phyloP scores from a whole-genome alignment of 2,329 filamentous ascomycete species.

The Pyrenochaeta sp. region DNA sequence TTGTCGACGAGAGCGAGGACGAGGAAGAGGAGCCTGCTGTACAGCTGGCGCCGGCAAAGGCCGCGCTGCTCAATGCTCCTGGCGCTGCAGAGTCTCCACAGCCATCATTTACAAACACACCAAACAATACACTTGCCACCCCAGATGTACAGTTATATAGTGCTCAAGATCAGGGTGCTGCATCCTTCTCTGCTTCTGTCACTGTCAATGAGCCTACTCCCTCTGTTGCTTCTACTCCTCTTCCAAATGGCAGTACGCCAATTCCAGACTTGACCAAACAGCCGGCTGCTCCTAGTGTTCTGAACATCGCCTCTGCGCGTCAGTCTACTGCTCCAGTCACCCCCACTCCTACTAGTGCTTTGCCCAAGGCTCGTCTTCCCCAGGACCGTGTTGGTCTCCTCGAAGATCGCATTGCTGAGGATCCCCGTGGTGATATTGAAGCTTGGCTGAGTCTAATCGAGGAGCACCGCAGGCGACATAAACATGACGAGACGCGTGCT shows the following conservation, averaged over 20 bases:
- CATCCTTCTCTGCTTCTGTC: slow-evolving; percentile 48
- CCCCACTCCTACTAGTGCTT: slow-evolving; percentile 36
- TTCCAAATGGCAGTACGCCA: slow-evolving; percentile 47
- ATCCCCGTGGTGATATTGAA: slow-evolving; percentile 89
- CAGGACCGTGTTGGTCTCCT: slow-evolving; percentile 80
- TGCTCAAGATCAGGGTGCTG: slow-evolving; percentile 60
- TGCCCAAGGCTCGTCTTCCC: slow-evolving; percentile 64
- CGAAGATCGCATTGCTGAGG: slow-evolving; percentile 90
- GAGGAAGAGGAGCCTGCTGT: slow-evolving; percentile 59
- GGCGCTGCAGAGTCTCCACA: slow-evolving; percentile 59
- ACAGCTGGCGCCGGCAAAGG: slow-evolving; percentile 57
- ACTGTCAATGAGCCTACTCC: slow-evolving; percentile 54
- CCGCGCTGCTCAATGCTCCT: slow-evolving; percentile 58
- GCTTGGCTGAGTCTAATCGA: slow-evolving; percentile 89
- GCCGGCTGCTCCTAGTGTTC: slow-evolving; percentile 34
- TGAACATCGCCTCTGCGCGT: slow-evolving; percentile 41
- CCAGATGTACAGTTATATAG: slow-evolving; percentile 69
- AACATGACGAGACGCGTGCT: slow-evolving; percentile 79
- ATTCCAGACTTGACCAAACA: too few relatives aligned
- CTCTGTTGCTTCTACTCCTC: slow-evolving; percentile 59
- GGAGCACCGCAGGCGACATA: slow-evolving; percentile 82
- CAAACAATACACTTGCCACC: slow-evolving; percentile 61
- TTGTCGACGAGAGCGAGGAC: slow-evolving; percentile 69
- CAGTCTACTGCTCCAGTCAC: slow-evolving; percentile 51
- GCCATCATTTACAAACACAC: slow-evolving; percentile 63